phyloP scores from a whole-genome alignment of 73 alveolate genomes.

The Paramecium octaurelia region DNA sequence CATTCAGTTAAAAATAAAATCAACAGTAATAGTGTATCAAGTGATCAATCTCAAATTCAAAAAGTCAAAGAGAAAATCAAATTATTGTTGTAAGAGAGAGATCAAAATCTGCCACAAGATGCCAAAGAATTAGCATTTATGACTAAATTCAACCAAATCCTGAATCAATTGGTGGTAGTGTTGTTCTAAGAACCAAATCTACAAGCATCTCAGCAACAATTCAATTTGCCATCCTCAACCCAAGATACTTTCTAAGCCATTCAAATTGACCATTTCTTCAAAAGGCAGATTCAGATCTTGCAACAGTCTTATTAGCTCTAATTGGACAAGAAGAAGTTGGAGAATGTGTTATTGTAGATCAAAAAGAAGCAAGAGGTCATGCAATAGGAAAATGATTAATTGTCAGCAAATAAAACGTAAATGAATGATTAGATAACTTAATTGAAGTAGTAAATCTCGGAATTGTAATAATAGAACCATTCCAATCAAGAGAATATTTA shows the following conservation, averaged over 20 bases:
- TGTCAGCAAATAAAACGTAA: background rate
- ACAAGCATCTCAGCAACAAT: background rate
- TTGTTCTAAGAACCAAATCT: background rate
- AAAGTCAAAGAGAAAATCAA: slow-evolving; percentile 38
- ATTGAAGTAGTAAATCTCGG: background rate
- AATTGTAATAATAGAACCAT: background rate
- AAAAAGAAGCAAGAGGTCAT: background rate
- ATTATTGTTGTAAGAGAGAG: background rate
- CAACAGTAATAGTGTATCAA: slow-evolving; percentile 11
- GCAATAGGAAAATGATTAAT: background rate
- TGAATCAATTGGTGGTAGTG: background rate
- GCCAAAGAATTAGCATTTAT: slow-evolving; percentile 6
- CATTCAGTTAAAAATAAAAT: slow-evolving; percentile 27
- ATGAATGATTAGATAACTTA: background rate
- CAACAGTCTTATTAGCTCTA: background rate
- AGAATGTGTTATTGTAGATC: background rate
- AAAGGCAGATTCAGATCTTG: background rate
- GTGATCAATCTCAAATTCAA: background rate
- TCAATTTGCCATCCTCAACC: background rate
- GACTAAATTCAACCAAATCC: slow-evolving; percentile 16
- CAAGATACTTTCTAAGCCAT: slow-evolving; percentile 28
- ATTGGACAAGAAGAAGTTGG: slow-evolving; percentile 1
- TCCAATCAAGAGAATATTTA: background rate
- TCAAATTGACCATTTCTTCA: slow-evolving; percentile 6
- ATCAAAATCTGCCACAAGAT: background rate